Base-by-base conservation (phyloP, 2,329 filamentous ascomycete species). In the Parafenestella ontariensis region DNA sequence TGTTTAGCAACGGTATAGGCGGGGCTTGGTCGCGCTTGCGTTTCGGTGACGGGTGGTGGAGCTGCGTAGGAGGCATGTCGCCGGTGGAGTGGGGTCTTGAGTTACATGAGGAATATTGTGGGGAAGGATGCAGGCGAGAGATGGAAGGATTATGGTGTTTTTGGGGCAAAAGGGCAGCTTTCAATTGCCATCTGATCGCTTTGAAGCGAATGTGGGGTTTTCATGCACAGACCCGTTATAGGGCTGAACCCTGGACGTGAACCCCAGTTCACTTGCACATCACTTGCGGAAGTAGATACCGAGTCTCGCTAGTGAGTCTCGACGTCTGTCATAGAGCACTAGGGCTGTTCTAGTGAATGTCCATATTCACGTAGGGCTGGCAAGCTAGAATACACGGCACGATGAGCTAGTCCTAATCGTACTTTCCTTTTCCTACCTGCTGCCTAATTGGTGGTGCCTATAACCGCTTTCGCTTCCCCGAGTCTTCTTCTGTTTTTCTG, bases 11-110 rank as follows among this genome's bases (percentile, higher is more conserved):
- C 13, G 71, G 68, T 33, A 67, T 49, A 33, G 59, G 63, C 54
- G 70, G 65, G 33, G 63, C 59, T 29, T 69, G 68, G 42, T 74
- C 70, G 56, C 73, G 72, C 65, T 76, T 76, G 52, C 72, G 72
- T 63, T 75, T 75, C n/a, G 73, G 73, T 31, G 72, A 75, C 18
- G 72, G 69, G 48, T 72, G 57, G 52, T 66, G 69, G 47, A 73
- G 63, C 52, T 70, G 68, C 47, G 69, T 72, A 48, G 71, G 64
- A 61, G 69, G 70, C 72, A 75, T 74, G 49, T 61, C 68, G 65
- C 60, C 59, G 52, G 43, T 59, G 39, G n/a, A 41, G 21, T 46
- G 53, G 45, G 51, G 47, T 46, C 36, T 46, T 54, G 56, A 57
- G 42, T 69, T 64, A 72, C 69, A 72, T 72, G 66, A 53, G 64